Percentiles rank a stretch among this genome's conserved stretches.
phyloP scores from a whole-genome alignment of 1,284 basidiomycete species.

The Vanrija pseudolonga region DNA sequence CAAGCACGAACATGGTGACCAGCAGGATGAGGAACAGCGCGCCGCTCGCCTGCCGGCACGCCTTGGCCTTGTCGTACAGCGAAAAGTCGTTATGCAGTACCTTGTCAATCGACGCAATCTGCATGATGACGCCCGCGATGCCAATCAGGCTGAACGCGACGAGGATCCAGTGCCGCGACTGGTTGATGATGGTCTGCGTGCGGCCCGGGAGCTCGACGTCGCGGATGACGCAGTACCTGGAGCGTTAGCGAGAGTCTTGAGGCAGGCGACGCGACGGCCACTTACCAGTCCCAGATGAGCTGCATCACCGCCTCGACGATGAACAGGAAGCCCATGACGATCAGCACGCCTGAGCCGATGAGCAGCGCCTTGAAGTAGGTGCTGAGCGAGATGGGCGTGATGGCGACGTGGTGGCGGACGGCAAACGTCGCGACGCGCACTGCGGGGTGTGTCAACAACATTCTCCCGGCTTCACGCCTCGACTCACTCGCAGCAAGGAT shows the following conservation, averaged over 20 bases:
- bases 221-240: conserved; percentile 3
- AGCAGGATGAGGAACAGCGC: conserved; percentile 3
- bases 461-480: no score
- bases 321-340: conserved; percentile 11
- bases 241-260: no score
- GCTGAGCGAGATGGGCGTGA: not conserved
- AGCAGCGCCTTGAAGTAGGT: conserved; percentile 2
- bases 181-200: not conserved
- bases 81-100: not conserved
- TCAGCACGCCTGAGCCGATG: conserved; percentile 6
- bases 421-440: conserved; percentile 9
- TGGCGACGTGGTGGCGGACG: conserved; percentile 1
- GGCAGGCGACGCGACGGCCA: no score
- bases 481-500: not conserved
- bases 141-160: conserved; percentile 5
- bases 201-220: not conserved
- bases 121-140: conserved; percentile 8
- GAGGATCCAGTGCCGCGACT: not conserved
- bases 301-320: conserved; percentile 5
- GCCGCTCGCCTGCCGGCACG: conserved; percentile 4
- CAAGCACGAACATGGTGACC: not conserved
- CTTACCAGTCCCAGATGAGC: conserved; percentile 7
- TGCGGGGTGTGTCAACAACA: not conserved
- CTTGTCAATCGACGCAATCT: conserved; percentile 1
- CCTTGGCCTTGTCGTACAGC: not conserved